phyloP scores from a whole-genome alignment of 2,329 filamentous ascomycete genomes.

The Ophiostoma montium region DNA sequence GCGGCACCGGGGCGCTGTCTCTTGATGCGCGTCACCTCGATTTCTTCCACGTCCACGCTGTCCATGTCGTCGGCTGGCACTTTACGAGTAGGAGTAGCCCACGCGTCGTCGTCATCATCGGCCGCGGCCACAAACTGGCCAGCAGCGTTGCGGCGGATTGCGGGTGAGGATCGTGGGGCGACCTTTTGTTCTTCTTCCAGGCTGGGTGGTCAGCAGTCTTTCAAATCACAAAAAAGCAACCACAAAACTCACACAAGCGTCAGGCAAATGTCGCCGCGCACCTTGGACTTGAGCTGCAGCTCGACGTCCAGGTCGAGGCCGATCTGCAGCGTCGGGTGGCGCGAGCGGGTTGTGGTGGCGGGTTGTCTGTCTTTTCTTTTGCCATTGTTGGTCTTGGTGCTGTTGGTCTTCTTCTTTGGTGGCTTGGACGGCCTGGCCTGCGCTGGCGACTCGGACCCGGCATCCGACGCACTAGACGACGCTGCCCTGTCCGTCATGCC shows the following conservation, averaged over 20 bases:
- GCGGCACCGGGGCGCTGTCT: background rate
- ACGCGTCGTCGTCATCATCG: conserved; percentile 1
- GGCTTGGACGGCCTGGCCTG: background rate
- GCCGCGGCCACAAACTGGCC: conserved; percentile 8
- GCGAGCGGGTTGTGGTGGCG: background rate
- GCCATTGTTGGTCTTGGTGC: background rate
- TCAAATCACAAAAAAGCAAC: background rate
- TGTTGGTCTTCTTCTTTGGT: background rate
- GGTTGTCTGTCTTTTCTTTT: background rate
- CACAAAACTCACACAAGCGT: conserved; percentile 46
- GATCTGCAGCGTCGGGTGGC: conserved; percentile 17
- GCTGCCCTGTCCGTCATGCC: background rate
- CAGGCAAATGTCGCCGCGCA: conserved; percentile 61
- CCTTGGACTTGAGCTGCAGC: conserved; percentile 66
- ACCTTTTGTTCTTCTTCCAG: conserved; percentile 11
- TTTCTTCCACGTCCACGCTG: background rate
- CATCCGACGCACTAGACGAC: background rate
- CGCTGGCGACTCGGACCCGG: background rate
- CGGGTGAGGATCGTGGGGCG: conserved; percentile 6
- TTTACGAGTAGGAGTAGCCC: no score
- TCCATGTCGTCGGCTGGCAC: no score
- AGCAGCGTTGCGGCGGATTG: conserved; percentile 6
- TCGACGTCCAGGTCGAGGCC: conserved; percentile 56
- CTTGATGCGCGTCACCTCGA: background rate
- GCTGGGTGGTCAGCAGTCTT: conserved; percentile 1